phyloP scores from a whole-genome alignment of 2,329 filamentous ascomycete genomes.

The Cryphonectria japonica region DNA sequence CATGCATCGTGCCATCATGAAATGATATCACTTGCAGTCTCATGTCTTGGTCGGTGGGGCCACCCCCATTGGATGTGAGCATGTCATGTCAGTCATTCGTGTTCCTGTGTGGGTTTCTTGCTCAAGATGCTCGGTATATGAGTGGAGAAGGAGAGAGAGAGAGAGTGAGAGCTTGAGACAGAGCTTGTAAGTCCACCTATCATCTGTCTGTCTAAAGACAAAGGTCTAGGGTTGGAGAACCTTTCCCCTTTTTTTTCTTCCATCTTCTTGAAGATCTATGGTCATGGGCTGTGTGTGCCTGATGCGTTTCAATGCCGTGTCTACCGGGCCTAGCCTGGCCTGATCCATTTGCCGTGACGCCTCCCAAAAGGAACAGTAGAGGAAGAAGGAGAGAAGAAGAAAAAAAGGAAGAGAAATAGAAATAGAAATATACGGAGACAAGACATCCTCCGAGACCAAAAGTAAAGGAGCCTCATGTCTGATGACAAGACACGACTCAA shows the following conservation, averaged over 20 bases:
- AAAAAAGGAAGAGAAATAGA: background rate
- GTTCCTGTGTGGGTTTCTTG: background rate
- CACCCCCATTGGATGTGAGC: conserved; percentile 15
- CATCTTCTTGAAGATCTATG: conserved; percentile 15
- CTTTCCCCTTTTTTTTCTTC: background rate
- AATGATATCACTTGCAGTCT: background rate
- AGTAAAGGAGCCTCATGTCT: background rate
- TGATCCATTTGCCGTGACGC: conserved; percentile 19
- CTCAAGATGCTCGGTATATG: background rate
- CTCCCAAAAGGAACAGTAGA: conserved; percentile 4
- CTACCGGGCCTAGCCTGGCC: conserved; percentile 21
- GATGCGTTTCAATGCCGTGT: conserved; percentile 12
- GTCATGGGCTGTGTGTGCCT: conserved; percentile 3
- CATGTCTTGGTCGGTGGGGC: conserved; percentile 9
- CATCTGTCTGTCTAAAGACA: background rate
- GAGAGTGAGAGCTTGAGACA: too few relatives aligned
- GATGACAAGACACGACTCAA: too few relatives aligned
- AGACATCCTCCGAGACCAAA: too few relatives aligned
- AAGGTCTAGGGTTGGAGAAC: conserved; percentile 3
- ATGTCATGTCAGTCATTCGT: background rate
- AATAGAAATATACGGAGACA: background rate
- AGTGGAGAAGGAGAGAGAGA: too few relatives aligned
- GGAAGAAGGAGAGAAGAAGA: background rate
- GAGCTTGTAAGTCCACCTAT: background rate
- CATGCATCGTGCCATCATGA: background rate